Base-by-base conservation (phyloP, 208 protist species). In the Angomonas desouzai region DNA sequence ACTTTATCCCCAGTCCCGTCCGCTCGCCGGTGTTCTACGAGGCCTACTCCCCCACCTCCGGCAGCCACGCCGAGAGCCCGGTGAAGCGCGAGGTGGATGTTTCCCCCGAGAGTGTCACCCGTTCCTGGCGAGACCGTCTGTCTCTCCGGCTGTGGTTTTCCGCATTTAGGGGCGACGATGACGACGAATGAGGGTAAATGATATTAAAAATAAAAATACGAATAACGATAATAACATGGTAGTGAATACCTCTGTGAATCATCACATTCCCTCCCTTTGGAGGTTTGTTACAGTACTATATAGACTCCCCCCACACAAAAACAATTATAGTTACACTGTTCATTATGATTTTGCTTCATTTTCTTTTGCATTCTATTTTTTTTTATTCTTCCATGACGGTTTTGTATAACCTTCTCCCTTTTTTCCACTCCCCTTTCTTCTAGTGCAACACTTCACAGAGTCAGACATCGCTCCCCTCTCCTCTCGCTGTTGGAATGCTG, bases 1-100 rank as follows among this genome's bases (percentile, higher is more conserved):
- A 68, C 43, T 92, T 92, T 61, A 83, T 92, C 30, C 70, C 68
- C 27, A 92, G 85, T 56, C 82, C 80, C 3, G 82, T 81, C 62
- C 72, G 72, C 13, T 87, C 81, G 1, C 83, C 77, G 1, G 34
- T 83, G 2, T 89, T 88, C 63, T 81, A 83, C 59, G 86, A 84
- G 48, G 68, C 78, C 0, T 79, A 71, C 68, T 84, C 79, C 16
- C 72, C 81, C 6, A 61, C 29, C 43, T 62, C 30, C 11, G 45
- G 27, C 2, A 49, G 47, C 20, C 59, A 58, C 25, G 13, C 33
- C 30, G 53, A 30, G n/a, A 60, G 61, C 1, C 30, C 25, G 27
- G 2, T 3, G 28, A 66, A 67, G 43, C 64, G 48, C 0, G 61
- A 62, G 29, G 43, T 23, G 22, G 49, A 27, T 10, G 48, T 55